phyloP scores from a whole-genome alignment of 352 stramenopile genomes.

The Phytophthora podocarpi region DNA sequence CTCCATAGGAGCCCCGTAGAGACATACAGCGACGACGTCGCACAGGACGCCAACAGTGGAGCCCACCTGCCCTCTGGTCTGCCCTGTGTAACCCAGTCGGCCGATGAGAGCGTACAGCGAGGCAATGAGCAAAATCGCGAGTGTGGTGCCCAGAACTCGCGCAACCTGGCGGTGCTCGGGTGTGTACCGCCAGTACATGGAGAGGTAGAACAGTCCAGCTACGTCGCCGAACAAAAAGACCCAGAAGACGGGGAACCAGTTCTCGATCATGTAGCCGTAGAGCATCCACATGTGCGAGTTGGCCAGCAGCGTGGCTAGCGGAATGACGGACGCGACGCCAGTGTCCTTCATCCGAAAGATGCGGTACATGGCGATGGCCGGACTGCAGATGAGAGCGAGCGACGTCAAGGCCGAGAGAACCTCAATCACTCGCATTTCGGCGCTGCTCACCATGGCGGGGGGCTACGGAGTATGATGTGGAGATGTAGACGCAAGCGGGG shows the following conservation, averaged over 20 bases:
- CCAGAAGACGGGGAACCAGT: slow-evolving; percentile 48
- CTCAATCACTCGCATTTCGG: slow-evolving; percentile 20
- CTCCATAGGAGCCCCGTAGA: slow-evolving; percentile 49
- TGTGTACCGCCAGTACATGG: slow-evolving; percentile 51
- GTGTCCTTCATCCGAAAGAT: slow-evolving; percentile 39
- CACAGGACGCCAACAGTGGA: slow-evolving; percentile 35
- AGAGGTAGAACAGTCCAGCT: slow-evolving; percentile 37
- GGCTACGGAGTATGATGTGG: neutral
- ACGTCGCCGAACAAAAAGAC: slow-evolving; percentile 38
- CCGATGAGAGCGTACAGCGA: slow-evolving; percentile 43
- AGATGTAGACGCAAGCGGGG: neutral
- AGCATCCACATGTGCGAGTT: slow-evolving; percentile 51
- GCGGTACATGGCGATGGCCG: slow-evolving; percentile 30
- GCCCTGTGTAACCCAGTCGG: slow-evolving; percentile 24
- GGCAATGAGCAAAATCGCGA: slow-evolving; percentile 16
- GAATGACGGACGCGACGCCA: slow-evolving; percentile 39
- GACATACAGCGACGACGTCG: slow-evolving; percentile 24
- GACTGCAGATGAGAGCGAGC: slow-evolving; percentile 45
- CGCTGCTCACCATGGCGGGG: slow-evolving; percentile 15
- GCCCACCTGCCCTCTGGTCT: slow-evolving; percentile 30
- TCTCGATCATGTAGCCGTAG: slow-evolving; percentile 47
- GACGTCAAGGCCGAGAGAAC: slow-evolving; percentile 34
- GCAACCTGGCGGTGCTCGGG: slow-evolving; percentile 28
- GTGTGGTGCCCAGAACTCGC: slow-evolving; percentile 15
- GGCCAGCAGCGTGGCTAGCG: slow-evolving; percentile 40